Conservation (phyloP, 768 basidiomycete genomes). For the Trametopsis cervina region DNA sequence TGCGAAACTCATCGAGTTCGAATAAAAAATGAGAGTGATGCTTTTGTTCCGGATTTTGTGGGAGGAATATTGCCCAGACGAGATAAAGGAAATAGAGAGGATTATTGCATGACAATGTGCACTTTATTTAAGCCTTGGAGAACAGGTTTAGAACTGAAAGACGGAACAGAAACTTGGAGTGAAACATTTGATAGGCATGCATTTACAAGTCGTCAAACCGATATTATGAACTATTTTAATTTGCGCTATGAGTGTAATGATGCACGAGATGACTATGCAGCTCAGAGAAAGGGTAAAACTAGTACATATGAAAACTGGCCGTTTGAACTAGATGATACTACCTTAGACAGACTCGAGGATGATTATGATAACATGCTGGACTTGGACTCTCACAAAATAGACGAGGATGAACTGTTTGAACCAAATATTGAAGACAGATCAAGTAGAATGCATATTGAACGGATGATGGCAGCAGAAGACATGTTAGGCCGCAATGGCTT, state of each 20-base stretch:
- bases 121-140: constrained; percentile 30
- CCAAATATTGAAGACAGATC: neutral
- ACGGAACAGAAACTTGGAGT: neutral
- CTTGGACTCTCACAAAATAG: neutral
- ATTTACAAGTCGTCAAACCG: constrained; percentile 13
- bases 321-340: neutral
- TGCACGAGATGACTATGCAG: constrained; percentile 27
- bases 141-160: constrained; percentile 22
- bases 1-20: constrained; percentile 17
- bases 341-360: neutral
- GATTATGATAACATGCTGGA: neutral
- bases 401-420: neutral
- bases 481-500: neutral
- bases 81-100: constrained; percentile 27
- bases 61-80: constrained; percentile 22
- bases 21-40: neutral
- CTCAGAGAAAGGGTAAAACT: constrained; percentile 10
- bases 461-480: neutral
- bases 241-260: constrained; percentile 31
- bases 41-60: constrained; percentile 23
- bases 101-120: constrained; percentile 28
- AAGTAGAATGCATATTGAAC: neutral
- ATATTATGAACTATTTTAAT: constrained; percentile 19
- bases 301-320: neutral
- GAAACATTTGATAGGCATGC: neutral